Conservation (phyloP, 1,139 yeast genomes). For the Hanseniaspora gamundiae region DNA sequence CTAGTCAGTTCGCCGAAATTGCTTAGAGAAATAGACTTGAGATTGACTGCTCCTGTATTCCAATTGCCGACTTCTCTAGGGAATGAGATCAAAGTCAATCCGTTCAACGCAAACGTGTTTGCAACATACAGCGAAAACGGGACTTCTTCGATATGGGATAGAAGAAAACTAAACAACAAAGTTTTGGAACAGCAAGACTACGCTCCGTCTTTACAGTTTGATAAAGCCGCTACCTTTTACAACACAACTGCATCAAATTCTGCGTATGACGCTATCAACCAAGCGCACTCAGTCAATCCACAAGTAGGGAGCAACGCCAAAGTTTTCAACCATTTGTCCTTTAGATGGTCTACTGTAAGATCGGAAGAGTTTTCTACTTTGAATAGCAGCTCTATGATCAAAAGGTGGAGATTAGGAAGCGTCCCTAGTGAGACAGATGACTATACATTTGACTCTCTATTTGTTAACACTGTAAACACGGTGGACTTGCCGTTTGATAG, state of each 20-base stretch:
- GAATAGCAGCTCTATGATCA: slow-evolving; percentile 62
- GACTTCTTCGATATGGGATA: slow-evolving; percentile 76
- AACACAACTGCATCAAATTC: slow-evolving; percentile 6
- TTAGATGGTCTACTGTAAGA: slow-evolving; percentile 57
- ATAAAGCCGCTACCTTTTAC: slow-evolving; percentile 42
- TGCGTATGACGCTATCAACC: not conserved
- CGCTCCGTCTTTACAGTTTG: slow-evolving; percentile 31
- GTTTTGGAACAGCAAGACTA: slow-evolving; percentile 42
- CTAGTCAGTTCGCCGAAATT: slow-evolving; percentile 71
- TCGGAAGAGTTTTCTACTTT: slow-evolving; percentile 70
- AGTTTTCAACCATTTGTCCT: slow-evolving; percentile 48
- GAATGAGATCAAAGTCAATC: slow-evolving; percentile 57
- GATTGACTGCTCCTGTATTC: slow-evolving; percentile 56
- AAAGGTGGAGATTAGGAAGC: slow-evolving; percentile 71
- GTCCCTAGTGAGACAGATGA: slow-evolving; percentile 29
- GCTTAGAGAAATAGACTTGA: slow-evolving; percentile 64
- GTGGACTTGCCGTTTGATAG: slow-evolving; percentile 66
- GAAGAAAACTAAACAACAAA: slow-evolving; percentile 41
- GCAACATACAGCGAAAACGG: slow-evolving; percentile 78
- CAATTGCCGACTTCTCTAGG: slow-evolving; percentile 72
- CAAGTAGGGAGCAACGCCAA: slow-evolving; percentile 38
- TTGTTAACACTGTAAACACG: slow-evolving; percentile 69
- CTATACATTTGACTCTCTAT: slow-evolving; percentile 37
- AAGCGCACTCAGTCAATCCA: not conserved
- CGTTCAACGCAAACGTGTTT: slow-evolving; percentile 50